Evolutionary conservation across 768 basidiomycete species (phyloP).

Genomic region (Auricularia heimuer): DNA sequence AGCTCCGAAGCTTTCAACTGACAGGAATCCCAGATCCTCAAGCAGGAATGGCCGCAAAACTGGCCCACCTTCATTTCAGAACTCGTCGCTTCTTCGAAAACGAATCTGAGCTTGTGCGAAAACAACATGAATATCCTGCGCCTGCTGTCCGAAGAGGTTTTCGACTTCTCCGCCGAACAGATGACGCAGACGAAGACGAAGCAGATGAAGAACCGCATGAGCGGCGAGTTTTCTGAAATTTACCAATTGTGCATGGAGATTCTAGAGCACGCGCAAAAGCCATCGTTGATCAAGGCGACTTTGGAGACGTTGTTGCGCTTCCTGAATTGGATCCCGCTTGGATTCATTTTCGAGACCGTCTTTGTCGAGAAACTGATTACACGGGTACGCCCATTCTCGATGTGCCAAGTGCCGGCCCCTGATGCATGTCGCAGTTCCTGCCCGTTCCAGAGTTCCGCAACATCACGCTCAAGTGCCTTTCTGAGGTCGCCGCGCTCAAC

Average conservation of each 20-base stretch:
- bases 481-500: conserved; percentile 37
- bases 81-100: conserved; percentile 38
- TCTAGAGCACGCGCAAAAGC: conserved; percentile 36
- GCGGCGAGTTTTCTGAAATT: conserved; percentile 33
- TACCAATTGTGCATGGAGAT: conserved; percentile 40
- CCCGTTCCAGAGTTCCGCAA: conserved; percentile 40
- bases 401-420: neutral
- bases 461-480: conserved; percentile 38
- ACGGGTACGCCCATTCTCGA: conserved; percentile 22
- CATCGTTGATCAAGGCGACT: conserved; percentile 37
- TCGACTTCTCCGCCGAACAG: conserved; percentile 41
- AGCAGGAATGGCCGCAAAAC: conserved; percentile 43
- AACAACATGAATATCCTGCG: conserved; percentile 47
- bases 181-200: conserved; percentile 43
- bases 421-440: conserved; percentile 28
- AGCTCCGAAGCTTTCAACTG: neutral
- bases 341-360: conserved; percentile 42
- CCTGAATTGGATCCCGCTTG: conserved; percentile 43
- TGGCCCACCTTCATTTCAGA: conserved; percentile 42
- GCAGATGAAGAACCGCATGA: conserved; percentile 39
- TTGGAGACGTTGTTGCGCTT: conserved; percentile 39
- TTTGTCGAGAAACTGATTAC: conserved; percentile 37
- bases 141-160: conserved; percentile 39
- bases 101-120: conserved; percentile 37
- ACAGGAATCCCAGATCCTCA: conserved; percentile 28